Evolutionary conservation across 768 basidiomycete genomes (phyloP).

Genomic region (Leccinellum albellum): DNA sequence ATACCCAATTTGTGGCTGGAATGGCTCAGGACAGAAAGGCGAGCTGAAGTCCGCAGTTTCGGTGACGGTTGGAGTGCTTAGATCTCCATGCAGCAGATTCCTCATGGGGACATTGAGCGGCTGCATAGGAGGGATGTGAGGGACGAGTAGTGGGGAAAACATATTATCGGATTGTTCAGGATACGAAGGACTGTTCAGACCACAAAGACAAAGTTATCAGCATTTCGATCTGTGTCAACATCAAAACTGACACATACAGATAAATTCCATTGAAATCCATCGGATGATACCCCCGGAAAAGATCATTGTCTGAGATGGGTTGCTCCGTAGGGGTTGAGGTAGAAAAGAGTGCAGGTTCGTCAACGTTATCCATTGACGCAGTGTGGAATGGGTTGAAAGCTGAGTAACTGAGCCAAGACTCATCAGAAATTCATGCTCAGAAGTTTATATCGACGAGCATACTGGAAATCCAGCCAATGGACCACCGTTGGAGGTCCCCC

Average conservation of each 20-base stretch:
- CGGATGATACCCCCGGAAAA: background rate
- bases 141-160: background rate
- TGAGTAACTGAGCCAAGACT: background rate
- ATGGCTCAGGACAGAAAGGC: background rate
- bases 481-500: background rate
- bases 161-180: background rate
- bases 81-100: background rate
- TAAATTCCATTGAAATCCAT: background rate
- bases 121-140: background rate
- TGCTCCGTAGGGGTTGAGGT: background rate
- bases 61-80: background rate
- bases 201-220: background rate
- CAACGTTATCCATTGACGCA: background rate
- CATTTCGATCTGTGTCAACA: background rate
- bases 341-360: background rate
- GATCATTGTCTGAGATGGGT: background rate
- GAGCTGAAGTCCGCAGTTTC: background rate
- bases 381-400: background rate
- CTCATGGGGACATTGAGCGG: background rate
- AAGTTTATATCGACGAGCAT: background rate
- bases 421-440: background rate
- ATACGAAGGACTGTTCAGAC: background rate
- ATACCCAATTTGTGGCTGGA: background rate
- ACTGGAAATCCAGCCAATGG: background rate
- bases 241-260: conserved; percentile 1